Evolutionary conservation across 441 rosid species (phyloP), one percentile per base, ranked within the genome.

Genomic region (Brassica balearica): DNA sequence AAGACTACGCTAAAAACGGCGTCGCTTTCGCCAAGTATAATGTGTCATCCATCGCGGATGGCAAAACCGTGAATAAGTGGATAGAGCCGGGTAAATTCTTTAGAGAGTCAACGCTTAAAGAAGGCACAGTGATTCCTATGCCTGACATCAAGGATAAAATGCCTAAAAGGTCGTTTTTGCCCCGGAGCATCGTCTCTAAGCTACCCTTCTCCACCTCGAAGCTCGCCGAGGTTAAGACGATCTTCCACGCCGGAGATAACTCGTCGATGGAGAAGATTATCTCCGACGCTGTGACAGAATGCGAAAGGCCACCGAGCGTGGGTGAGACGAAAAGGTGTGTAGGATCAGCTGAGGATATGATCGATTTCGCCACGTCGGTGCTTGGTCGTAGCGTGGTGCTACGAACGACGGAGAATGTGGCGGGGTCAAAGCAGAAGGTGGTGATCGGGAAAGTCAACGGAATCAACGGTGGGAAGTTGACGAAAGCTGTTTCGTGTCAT

Each of bases 251-350:
- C 5, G 83, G 75, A 0, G 96, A 91, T 11, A 91, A 91, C 71
- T 96, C 99, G 2, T 69, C 91, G 9, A 84, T 92, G 95, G 99
- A 83, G 58, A 55, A 46, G 0, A 78, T 96, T 15, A 87, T 96
- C 51, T 14, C 73, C 43, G 87, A 91, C 27, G 90, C 99, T 2
- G 80, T 94, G 22, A 71, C 65, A 0, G 99, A 96, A 32, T 96
- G 99, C 74, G 97, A 96, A 87, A 75, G 97, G 34, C 86, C 90
- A 0, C 87, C 99, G 11, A 94, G 95, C 76, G 71, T 68, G 0
- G 99, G 99, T 6, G 99, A 96, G 94, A 91, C 90, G 22, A 96
- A 96, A 43, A 86, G 96, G n/a, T 96, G 99, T 59, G 97, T 94
- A 0, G 90, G 89, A 2, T 94, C 99, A 0, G 90, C 91, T 0